A percentile compares a stretch with the other conserved stretches of the same genome.
These are phyloP conservation scores for Apiospora aurea DNA, from an alignment of 2,329 filamentous ascomycete species.

Conservation along the genomic window DNA sequence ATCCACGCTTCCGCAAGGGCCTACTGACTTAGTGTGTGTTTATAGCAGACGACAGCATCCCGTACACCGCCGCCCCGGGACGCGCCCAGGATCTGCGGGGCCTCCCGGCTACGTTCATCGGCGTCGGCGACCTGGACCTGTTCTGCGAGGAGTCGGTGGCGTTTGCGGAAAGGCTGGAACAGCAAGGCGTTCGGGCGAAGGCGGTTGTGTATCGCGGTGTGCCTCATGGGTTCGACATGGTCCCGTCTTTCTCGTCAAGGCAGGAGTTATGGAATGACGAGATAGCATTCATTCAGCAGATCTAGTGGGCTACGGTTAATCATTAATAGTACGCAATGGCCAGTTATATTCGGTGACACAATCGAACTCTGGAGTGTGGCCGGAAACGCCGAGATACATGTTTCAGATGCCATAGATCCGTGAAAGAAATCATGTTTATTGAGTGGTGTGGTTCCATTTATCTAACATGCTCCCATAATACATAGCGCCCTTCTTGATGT, in stretches of 20 bases:
- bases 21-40: too few species aligned
- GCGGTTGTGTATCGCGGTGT: not conserved
- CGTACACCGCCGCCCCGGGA: slow-evolving; percentile 29
- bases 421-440: too few species aligned
- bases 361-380: too few species aligned
- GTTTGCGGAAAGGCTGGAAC: slow-evolving; percentile 27
- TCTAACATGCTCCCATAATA: too few species aligned
- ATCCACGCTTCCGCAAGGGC: too few species aligned
- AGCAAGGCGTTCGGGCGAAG: slow-evolving; percentile 22
- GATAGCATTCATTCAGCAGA: not conserved
- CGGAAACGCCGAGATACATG: too few species aligned
- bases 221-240: not conserved
- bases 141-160: slow-evolving; percentile 30
- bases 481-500: too few species aligned
- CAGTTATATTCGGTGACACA: too few species aligned
- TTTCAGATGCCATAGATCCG: too few species aligned
- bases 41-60: not conserved
- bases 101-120: slow-evolving; percentile 30
- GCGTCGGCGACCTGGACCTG: slow-evolving; percentile 30
- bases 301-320: not conserved
- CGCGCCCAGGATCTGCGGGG: slow-evolving; percentile 27
- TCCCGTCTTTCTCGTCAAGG: not conserved
- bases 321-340: too few species aligned
- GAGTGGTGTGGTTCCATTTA: too few species aligned
- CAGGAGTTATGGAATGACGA: not conserved